phyloP scores from a whole-genome alignment of 192 early-diverging fungal genomes.

The Coemansia sp. region DNA sequence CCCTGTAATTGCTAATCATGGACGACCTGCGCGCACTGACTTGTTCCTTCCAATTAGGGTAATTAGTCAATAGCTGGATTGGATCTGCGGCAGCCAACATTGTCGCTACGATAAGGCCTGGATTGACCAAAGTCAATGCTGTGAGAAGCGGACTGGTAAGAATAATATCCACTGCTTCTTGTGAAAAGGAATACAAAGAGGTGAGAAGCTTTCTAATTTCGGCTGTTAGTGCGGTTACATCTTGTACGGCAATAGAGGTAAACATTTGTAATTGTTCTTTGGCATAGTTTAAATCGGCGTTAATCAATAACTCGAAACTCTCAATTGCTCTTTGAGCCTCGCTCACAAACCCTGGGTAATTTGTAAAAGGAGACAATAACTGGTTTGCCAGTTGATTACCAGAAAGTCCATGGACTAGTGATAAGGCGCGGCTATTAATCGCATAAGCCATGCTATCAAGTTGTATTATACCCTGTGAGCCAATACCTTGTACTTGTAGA shows the following conservation, averaged over 20 bases:
- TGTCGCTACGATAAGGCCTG: slow-evolving; percentile 4
- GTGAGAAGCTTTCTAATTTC: slow-evolving; percentile 13
- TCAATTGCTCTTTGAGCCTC: slow-evolving; percentile 13
- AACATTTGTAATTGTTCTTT: slow-evolving; percentile 7
- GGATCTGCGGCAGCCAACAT: slow-evolving; percentile 23
- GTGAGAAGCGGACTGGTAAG: slow-evolving; percentile 33
- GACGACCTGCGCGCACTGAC: slow-evolving; percentile 17
- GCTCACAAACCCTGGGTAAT: slow-evolving; percentile 15
- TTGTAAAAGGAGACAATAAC: slow-evolving; percentile 32
- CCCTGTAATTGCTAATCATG: slow-evolving; percentile 11
- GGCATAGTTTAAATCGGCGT: slow-evolving; percentile 15
- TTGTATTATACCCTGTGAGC: background rate
- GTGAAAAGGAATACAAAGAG: slow-evolving; percentile 31
- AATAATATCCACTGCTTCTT: slow-evolving; percentile 22
- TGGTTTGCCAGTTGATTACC: slow-evolving; percentile 26
- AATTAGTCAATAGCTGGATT: slow-evolving; percentile 20
- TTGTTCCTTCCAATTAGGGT: slow-evolving; percentile 30
- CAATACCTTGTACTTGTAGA: background rate
- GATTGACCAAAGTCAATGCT: slow-evolving; percentile 19
- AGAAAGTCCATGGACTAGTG: slow-evolving; percentile 1
- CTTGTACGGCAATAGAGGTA: slow-evolving; percentile 10
- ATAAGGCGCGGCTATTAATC: slow-evolving; percentile 9
- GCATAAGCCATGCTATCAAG: slow-evolving; percentile 1
- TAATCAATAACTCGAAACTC: slow-evolving; percentile 14
- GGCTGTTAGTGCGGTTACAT: slow-evolving; percentile 9